Base-by-base conservation (phyloP, 371 early-diverging fungal species). In the Mucor velutinosus region DNA sequence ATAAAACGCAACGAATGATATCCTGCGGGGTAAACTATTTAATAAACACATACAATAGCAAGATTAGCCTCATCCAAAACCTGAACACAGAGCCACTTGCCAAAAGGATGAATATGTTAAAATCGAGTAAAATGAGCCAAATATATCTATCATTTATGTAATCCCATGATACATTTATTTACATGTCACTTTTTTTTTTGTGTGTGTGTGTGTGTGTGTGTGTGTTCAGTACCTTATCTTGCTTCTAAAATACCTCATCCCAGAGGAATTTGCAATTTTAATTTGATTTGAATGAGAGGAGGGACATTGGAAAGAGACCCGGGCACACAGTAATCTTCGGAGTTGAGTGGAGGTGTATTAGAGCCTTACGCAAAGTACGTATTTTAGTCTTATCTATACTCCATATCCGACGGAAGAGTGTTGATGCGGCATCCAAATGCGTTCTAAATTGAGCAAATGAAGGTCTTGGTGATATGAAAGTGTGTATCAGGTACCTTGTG, bases 351-450 rank as follows among this genome's bases (percentile, higher is more conserved):
- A 47, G 21, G 19, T 7, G n/a, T 21, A 10, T 21, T 25, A 33
- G 17, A 57, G 32, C n/a, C 32, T 33, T 57, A 19, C 55, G 55
- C 57, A 53, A 51, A 62, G 21, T 62, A 62, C 62, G 62, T 51
- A 62, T 53, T 62, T 62, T 62, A 62, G 62, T 53, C 69, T 68
- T 68, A 68, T 68, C 69, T 63, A 32, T 60, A 27, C 37, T 37
- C 69, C 27, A 58, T 58, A 68, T 68, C 69, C 69, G 69, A 68
- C 58, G 27, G 39, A 43, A 37, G 25, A 45, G 25, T 47, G 19
- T 43, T 19, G 30, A 32, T 62, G 66, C 68, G 64, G 69, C 56
- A 68, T 63, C 58, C 63, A 27, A 67, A 67, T 58, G 47, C 47
- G 21, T 47, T 47, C 47, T 47, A 47, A 53, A 53, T 53, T 53